Evolutionary conservation across 1,284 basidiomycete species (phyloP), one percentile per base, ranked within the genome.

Genomic region (Fomitopsis palustris): DNA sequence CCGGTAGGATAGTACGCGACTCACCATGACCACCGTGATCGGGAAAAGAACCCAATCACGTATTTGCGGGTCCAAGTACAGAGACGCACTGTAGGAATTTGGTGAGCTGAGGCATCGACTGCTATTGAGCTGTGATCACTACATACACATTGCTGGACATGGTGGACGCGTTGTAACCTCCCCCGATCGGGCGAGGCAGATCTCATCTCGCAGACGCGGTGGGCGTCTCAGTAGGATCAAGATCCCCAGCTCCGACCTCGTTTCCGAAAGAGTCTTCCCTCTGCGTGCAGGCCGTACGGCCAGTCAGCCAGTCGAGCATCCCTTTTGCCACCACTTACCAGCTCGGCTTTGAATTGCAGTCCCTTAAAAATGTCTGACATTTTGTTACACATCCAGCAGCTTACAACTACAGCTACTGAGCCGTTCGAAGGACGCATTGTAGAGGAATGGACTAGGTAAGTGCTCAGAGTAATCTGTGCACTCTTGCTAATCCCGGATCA

Each of bases 1-100:
- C n/a, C n/a, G n/a, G n/a, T n/a, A n/a, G n/a, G 56, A 25, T 7
- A 16, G 38, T 10, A 27, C 61, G 62, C 25, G 16, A 75, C 84
- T 69, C 67, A 93, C 93, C 95, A 99, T 98, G 74, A 99, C 95
- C 64, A 98, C 79, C 49, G 95, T 96, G 75, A 99, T 97, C 59
- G 97, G 97, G 73, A 99, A 92, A 60, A 99, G 77, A 47, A 99
- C 95, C 92, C 92, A 94, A 72, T 93, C 89, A 61, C 95, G 86
- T 72, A 97, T 96, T 74, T 95, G 92, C 52, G 94, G 93, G 78
- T 96, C 94, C 57, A 96, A 86, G 74, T 93, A 95, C 63, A 96
- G 79, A 41, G 88, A 90, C 3, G 85, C 81, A 64, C 89, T 92
- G 69, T 12, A 21, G 23, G 23, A 19, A 27, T 19, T 27, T 52